Evolutionary conservation across 2,329 filamentous ascomycete genomes (phyloP), one percentile per base, ranked within the genome.

Genomic region (Alternaria triticimaculans): DNA sequence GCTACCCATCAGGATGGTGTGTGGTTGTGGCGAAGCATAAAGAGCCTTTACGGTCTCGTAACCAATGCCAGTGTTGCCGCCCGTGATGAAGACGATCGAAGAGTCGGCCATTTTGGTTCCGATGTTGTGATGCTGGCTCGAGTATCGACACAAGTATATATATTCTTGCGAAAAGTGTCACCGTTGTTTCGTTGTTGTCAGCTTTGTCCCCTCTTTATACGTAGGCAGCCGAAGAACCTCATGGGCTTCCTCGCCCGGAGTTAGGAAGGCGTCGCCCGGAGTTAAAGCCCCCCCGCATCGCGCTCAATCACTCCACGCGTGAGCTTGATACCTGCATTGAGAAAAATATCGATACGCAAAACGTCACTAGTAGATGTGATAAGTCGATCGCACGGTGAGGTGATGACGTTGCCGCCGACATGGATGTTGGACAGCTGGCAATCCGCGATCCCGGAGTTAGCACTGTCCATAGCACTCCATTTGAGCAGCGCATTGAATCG

Each of bases 21-120:
- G 83, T n/a, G 58, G 25, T 9, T 77, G 78, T 0, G 73, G 28
- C 0, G 88, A 87, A 4, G 58, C 66, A 48, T 82, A 79, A 0
- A 90, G 78, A 1, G 86, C 84, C 64, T 85, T 88, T 54, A 89
- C 84, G 8, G 81, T 83, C 67, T 90, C 84, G 41, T 84, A 85
- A 3, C 89, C 89, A 20, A 91, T 83, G 15, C 88, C 88, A 0
- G 84, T 88, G 68, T 89, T 90, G 63, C 82, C 87, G 37, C 88
- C 88, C 2, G 88, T 90, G 65, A 90, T 84, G 46, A 90, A 75
- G n/a, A 89, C 74, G 63, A 87, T 79, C 18, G 67, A 63, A 55
- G 77, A 78, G 18, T 67, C 50, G 10, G 73, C 60, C 66, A 76
- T 73, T 9, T 50, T 5, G 25, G 2, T 20, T 28, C 3, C 3